Evolutionary conservation across 495 filamentous ascomycete species (phyloP).

Genomic region (Copromyces sp.): DNA sequence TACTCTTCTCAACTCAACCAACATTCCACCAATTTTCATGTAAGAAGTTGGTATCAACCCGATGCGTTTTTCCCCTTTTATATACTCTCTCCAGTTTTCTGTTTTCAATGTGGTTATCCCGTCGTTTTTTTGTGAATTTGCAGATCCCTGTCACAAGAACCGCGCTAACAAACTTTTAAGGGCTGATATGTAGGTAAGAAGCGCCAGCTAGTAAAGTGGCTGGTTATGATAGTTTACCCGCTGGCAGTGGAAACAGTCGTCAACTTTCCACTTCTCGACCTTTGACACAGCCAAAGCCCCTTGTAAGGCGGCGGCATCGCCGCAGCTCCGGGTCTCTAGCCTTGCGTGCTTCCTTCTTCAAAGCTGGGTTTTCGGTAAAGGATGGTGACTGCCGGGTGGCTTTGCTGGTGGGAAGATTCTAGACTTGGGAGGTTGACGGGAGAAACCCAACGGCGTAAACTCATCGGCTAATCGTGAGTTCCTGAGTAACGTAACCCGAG

Average conservation of each 20-base stretch:
- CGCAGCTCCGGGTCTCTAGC: not conserved
- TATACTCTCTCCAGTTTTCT: too few relatives aligned
- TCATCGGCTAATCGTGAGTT: not conserved
- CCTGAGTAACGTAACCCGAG: not conserved
- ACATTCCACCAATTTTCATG: too few relatives aligned
- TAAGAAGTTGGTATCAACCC: too few relatives aligned
- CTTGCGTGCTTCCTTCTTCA: not conserved
- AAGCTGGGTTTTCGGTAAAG: not conserved
- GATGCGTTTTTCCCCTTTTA: too few relatives aligned
- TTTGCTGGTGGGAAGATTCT: not conserved
- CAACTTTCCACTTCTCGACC: not conserved
- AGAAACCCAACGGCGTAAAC: not conserved
- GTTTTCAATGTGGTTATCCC: too few relatives aligned
- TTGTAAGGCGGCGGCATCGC: not conserved
- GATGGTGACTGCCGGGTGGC: not conserved
- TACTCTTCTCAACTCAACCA: too few relatives aligned
- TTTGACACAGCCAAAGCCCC: not conserved
- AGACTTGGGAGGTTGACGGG: not conserved
- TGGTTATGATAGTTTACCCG: not conserved
- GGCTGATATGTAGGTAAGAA: not conserved
- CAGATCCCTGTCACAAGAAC: too few relatives aligned
- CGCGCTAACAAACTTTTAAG: too few relatives aligned
- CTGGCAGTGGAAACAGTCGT: not conserved
- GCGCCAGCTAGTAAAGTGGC: not conserved
- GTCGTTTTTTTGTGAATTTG: too few relatives aligned